phyloP scores from a whole-genome alignment of 2,329 filamentous ascomycete genomes.

The Fusarium sp. region DNA sequence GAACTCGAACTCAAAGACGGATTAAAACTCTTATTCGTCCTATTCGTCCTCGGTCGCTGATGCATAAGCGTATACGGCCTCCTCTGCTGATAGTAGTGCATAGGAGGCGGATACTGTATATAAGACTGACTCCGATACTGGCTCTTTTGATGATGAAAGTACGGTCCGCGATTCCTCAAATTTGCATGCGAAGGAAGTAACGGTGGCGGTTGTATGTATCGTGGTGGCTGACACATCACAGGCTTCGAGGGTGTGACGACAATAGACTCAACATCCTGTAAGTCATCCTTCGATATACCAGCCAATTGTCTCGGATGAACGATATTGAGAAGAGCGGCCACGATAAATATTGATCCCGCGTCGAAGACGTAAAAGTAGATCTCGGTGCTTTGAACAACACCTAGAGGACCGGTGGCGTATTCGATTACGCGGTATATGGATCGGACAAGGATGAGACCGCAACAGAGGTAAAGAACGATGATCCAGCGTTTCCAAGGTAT shows the following conservation, averaged over 20 bases:
- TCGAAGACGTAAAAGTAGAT: slow-evolving; percentile 52
- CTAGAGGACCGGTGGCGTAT: slow-evolving; percentile 50
- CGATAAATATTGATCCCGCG: slow-evolving; percentile 46
- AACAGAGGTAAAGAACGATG: slow-evolving; percentile 31
- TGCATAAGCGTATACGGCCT: slow-evolving; percentile 3
- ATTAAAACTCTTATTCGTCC: slow-evolving; percentile 21
- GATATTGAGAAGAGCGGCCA: slow-evolving; percentile 29
- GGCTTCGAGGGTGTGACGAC: not conserved
- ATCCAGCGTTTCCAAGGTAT: slow-evolving; percentile 48
- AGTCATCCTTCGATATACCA: not conserved
- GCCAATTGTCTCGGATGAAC: slow-evolving; percentile 25
- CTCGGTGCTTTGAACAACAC: slow-evolving; percentile 49
- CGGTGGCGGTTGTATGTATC: not conserved
- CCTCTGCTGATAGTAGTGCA: slow-evolving; percentile 22
- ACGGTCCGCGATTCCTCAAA: not conserved
- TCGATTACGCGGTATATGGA: slow-evolving; percentile 55
- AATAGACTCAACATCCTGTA: not conserved
- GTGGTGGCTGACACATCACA: not conserved
- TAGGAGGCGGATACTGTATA: slow-evolving; percentile 11
- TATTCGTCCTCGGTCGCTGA: slow-evolving; percentile 16
- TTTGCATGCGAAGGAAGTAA: slow-evolving; percentile 6
- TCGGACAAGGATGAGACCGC: slow-evolving; percentile 52
- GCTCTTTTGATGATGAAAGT: slow-evolving; percentile 1
- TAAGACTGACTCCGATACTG: slow-evolving; percentile 3
- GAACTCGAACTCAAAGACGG: slow-evolving; percentile 13